Base-by-base conservation (phyloP, 2,329 filamentous ascomycete genomes). In the Phoma sp. region DNA sequence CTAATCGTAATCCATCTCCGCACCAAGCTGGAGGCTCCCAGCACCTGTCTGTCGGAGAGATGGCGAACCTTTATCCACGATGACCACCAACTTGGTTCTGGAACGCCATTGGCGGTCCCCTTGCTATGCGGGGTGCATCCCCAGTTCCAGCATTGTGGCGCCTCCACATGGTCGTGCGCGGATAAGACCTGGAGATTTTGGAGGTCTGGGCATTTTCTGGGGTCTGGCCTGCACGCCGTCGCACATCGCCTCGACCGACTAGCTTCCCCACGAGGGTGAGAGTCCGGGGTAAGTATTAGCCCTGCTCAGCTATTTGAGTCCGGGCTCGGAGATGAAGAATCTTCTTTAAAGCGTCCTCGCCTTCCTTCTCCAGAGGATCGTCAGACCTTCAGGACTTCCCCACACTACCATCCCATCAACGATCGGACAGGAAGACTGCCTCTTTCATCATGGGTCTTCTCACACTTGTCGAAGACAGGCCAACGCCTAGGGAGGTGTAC, bases 401-500 rank as follows among this genome's bases (percentile, higher is more conserved):
- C 46, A 6, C 42, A 39, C 42, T 18, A 32, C 13, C 39, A 48
- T 38, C 36, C 13, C 41, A 40, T 25, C 36, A 18, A 39, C 38
- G 32, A 43, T 25, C 13, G 39, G 42, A 50, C 18, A 38, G 45
- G 51, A 54, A 45, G 39, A 36, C 36, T 13, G 35, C 30, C 30
- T 36, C 27, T 27, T 13, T 55, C 47, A 13, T 35, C 23, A 70
- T 70, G 68, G 68, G 68, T 45, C 58, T 69, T 43, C 65, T 70
- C 55, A 52, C 62, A 47, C 59, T 70, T 37, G 62, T 70, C 48
- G 68, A 72, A 60, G 69, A 72, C 39, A 62, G 82, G 64, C 82
- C 82, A 27, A 84, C 82, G 57, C 82, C 82, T 23, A 79, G 77
- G 67, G 74, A 75, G 49, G 82, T 85, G 54, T 85, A 85, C 77